phyloP scores from a whole-genome alignment of 306 rosid genomes.

The Fragaria vesca region DNA sequence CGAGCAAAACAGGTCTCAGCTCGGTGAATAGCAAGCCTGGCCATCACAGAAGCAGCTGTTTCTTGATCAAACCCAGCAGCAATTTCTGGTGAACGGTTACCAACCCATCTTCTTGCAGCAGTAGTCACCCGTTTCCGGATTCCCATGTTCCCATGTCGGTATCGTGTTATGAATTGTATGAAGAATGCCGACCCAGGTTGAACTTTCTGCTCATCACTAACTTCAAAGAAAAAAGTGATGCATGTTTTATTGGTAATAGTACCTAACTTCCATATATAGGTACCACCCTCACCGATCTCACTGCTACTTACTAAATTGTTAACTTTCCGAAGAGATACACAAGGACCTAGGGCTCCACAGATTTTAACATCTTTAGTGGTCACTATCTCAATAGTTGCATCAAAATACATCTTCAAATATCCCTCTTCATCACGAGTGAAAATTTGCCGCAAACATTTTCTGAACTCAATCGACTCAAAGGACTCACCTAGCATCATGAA shows the following conservation, averaged over 20 bases:
- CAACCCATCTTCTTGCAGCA: conserved; percentile 93
- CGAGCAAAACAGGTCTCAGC: conserved; percentile 74
- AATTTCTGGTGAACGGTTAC: conserved; percentile 65
- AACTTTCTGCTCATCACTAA: conserved; percentile 49
- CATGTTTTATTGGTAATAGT: conserved; percentile 69
- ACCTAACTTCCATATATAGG: conserved; percentile 72
- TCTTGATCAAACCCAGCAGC: conserved; percentile 91
- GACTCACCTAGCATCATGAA: conserved; percentile 75
- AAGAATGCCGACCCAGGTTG: conserved; percentile 84
- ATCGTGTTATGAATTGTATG: conserved; percentile 70
- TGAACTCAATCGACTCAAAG: conserved; percentile 65
- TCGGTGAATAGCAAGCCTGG: conserved; percentile 81
- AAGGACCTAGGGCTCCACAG: conserved; percentile 93
- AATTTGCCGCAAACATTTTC: conserved; percentile 60
- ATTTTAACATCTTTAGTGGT: conserved; percentile 79
- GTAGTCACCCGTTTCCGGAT: conserved; percentile 75
- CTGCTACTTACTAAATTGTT: conserved; percentile 54
- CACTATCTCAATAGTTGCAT: conserved; percentile 79
- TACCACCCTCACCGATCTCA: conserved; percentile 77
- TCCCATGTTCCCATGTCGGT: conserved; percentile 66
- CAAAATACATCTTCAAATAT: conserved; percentile 64
- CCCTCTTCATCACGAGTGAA: conserved; percentile 58
- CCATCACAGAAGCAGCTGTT: conserved; percentile 84
- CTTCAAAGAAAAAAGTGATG: conserved; percentile 86
- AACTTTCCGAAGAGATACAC: conserved; percentile 62